These are phyloP conservation scores for Rosa hybrid DNA, from an alignment of 331 rosid species.

Conservation along the genomic window DNA sequence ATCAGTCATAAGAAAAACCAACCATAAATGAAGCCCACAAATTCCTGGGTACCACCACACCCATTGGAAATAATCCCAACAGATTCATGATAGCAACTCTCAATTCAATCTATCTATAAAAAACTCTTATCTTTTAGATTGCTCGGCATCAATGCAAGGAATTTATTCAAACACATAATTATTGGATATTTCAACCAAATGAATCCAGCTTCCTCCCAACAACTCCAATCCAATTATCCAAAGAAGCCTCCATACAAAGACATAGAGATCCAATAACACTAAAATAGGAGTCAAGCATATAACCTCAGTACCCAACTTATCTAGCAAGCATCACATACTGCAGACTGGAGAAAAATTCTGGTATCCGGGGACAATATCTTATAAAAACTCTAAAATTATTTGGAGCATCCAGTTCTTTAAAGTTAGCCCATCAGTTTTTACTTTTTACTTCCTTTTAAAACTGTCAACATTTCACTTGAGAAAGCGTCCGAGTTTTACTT, in stretches of 20 bases:
- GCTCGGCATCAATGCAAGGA: not conserved
- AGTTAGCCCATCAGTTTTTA: not conserved
- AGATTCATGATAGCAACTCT: not conserved
- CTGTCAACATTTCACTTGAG: not conserved
- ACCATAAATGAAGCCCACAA: not conserved
- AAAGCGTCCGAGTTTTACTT: not conserved
- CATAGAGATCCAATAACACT: not conserved
- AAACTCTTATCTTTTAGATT: not conserved
- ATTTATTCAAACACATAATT: not conserved
- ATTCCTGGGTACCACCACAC: not conserved
- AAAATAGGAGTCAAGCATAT: not conserved
- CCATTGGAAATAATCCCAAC: not conserved
- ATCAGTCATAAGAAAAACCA: not conserved
- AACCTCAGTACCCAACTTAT: not conserved
- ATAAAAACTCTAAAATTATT: not conserved
- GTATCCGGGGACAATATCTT: not conserved
- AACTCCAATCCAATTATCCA: not conserved
- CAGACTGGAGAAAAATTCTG: not conserved
- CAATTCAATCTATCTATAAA: not conserved
- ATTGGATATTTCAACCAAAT: not conserved
- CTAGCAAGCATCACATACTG: not conserved
- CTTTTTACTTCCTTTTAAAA: not conserved
- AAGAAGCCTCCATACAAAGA: not conserved
- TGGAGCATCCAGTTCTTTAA: not conserved
- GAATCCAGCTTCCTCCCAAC: constrained; percentile 2